These are phyloP conservation scores for Dendrobium chrysotoxum DNA, from an alignment of 106 monocot genomes.

Conservation along the genomic window DNA sequence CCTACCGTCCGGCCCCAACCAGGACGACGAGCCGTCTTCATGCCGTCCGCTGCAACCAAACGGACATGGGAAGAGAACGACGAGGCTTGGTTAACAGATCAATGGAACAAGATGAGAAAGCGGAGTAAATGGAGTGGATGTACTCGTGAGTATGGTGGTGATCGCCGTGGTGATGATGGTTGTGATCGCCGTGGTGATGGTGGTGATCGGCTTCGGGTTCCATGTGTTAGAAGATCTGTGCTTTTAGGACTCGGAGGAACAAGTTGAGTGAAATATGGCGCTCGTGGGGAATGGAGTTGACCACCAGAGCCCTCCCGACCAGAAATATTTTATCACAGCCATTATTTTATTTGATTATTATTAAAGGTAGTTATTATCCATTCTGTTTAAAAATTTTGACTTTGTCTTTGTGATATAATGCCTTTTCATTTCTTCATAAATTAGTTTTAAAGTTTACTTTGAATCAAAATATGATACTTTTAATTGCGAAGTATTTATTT, in stretches of 20 bases:
- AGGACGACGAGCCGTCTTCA: conserved; percentile 20
- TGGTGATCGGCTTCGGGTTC: conserved; percentile 6
- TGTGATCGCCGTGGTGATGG: not conserved
- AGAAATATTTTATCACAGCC: no score
- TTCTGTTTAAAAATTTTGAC: no score
- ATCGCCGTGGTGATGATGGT: not conserved
- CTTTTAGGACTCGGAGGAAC: not conserved
- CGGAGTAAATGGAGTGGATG: not conserved
- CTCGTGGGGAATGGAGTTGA: no score
- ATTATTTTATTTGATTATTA: no score
- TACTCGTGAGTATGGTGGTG: conserved; percentile 7
- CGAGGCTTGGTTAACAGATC: not conserved
- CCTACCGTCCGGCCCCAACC: conserved; percentile 66
- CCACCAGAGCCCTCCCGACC: no score
- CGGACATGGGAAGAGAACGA: not conserved
- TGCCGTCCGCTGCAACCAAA: not conserved
- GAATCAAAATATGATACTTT: no score
- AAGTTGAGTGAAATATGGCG: no score
- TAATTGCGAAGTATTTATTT: no score
- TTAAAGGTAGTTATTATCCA: no score
- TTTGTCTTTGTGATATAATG: no score
- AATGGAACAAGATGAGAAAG: not conserved
- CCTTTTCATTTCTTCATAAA: no score
- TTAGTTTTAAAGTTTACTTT: no score
- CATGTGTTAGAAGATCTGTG: not conserved